phyloP scores from a whole-genome alignment of 768 basidiomycete species.

The Tulasnella sp. region DNA sequence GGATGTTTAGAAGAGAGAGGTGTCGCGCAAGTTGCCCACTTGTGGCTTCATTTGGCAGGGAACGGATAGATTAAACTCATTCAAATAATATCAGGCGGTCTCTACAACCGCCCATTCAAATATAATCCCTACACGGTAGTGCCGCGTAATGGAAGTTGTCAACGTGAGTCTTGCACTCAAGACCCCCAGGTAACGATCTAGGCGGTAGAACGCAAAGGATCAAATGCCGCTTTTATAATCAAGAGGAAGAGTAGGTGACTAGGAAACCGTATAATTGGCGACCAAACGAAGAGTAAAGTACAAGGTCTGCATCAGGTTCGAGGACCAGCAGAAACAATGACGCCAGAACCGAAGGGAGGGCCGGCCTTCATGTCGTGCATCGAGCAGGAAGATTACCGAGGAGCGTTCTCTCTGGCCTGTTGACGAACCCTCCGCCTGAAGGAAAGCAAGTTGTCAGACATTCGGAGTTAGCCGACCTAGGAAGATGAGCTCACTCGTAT shows the following conservation, averaged over 20 bases:
- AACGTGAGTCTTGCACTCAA: background rate
- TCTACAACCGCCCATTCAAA: too few species aligned
- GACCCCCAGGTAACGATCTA: background rate
- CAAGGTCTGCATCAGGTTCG: conserved; percentile 15
- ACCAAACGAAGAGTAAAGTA: conserved; percentile 17
- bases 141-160: background rate
- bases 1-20: too few species aligned
- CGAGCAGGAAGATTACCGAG: conserved; percentile 57
- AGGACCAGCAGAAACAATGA: conserved; percentile 2
- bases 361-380: background rate
- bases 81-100: background rate
- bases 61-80: background rate
- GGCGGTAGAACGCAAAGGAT: background rate
- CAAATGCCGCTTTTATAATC: background rate
- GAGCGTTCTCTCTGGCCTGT: conserved; percentile 89
- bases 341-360: background rate
- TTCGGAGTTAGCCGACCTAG: background rate
- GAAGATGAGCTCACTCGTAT: conserved; percentile 70
- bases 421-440: conserved; percentile 73
- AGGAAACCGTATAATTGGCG: background rate
- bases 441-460: conserved; percentile 20
- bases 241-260: background rate
- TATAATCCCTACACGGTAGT: too few species aligned
- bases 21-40: background rate
- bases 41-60: background rate